Evolutionary conservation across 495 filamentous ascomycete species (phyloP).

Genomic region (Penicillium diatomitis): DNA sequence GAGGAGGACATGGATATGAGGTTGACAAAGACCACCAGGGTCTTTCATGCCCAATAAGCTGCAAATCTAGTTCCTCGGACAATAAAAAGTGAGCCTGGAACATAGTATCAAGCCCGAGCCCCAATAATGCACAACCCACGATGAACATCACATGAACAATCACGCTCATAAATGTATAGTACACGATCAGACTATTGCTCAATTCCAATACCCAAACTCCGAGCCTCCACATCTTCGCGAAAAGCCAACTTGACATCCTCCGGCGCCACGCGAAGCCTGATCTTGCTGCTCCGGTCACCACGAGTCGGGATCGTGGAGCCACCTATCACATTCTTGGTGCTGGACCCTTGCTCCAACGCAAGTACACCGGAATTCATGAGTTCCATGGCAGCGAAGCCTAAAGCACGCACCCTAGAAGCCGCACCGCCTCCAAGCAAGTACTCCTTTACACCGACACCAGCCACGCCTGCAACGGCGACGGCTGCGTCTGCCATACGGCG

Average conservation of each 20-base stretch:
- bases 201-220: conserved; percentile 51
- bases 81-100: neutral
- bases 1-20: neutral
- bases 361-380: conserved; percentile 82
- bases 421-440: conserved; percentile 34
- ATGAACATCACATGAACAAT: neutral
- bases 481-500: conserved; percentile 56
- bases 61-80: neutral
- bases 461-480: conserved; percentile 37
- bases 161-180: neutral
- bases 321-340: conserved; percentile 21
- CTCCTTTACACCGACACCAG: conserved; percentile 31
- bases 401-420: conserved; percentile 50
- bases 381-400: conserved; percentile 67
- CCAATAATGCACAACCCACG: conserved; percentile 2
- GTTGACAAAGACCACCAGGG: conserved; percentile 6
- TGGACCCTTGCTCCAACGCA: conserved; percentile 57
- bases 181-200: conserved; percentile 16
- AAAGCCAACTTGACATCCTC: conserved; percentile 86
- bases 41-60: conserved; percentile 20
- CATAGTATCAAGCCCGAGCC: conserved; percentile 2
- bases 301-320: conserved; percentile 39
- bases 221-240: conserved; percentile 79
- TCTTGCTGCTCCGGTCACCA: conserved; percentile 77
- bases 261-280: conserved; percentile 74